Evolutionary conservation across 345 rosid genomes (phyloP).

Genomic region (Passiflora organensis): DNA sequence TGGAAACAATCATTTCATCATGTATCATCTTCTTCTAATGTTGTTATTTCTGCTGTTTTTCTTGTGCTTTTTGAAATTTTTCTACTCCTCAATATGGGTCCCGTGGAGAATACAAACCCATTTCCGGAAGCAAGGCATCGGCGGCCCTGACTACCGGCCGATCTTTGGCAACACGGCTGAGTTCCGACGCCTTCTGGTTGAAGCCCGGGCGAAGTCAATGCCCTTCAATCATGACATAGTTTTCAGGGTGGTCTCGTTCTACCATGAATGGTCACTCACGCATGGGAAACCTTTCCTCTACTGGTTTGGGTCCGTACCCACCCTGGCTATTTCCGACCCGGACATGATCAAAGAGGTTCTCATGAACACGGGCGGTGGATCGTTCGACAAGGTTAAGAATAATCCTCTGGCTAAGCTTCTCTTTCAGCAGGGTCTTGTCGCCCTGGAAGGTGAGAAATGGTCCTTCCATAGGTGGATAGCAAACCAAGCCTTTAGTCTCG

Average conservation of each 20-base stretch:
- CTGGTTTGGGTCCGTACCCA: constrained; percentile 75
- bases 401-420: constrained; percentile 59
- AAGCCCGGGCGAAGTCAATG: constrained; percentile 42
- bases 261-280: constrained; percentile 46
- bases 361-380: constrained; percentile 35
- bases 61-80: constrained; percentile 34
- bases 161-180: constrained; percentile 61
- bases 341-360: constrained; percentile 56
- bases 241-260: constrained; percentile 48
- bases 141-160: constrained; percentile 55
- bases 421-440: constrained; percentile 63
- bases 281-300: constrained; percentile 61
- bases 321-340: constrained; percentile 57
- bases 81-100: constrained; percentile 37
- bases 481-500: constrained; percentile 57
- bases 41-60: constrained; percentile 18
- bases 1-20: background rate
- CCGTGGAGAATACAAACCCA: constrained; percentile 54
- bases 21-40: constrained; percentile 2
- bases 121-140: constrained; percentile 44
- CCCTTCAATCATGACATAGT: constrained; percentile 35
- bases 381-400: constrained; percentile 30
- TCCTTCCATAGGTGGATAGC: constrained; percentile 58
- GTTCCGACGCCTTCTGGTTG: constrained; percentile 31
- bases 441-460: constrained; percentile 63